Percentiles rank a stretch among this genome's conserved stretches.
Evolutionary conservation across 2,329 filamentous ascomycete genomes (phyloP).

Genomic region (Aspergillus unguis): DNA sequence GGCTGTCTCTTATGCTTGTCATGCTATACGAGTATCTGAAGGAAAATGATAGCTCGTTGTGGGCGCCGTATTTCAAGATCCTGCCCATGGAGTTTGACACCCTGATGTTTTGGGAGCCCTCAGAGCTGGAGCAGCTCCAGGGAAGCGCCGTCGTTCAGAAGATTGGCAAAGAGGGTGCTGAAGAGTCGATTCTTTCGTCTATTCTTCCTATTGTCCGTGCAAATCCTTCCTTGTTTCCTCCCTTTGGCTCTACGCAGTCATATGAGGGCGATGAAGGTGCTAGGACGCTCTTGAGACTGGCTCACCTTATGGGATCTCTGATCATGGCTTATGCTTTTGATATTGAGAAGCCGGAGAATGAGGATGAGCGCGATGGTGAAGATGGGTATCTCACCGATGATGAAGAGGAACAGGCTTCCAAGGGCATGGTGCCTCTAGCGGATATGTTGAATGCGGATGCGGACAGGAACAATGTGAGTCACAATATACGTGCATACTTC

Average conservation of each 20-base stretch:
- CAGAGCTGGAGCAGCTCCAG: slow-evolving; percentile 69
- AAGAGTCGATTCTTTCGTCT: slow-evolving; percentile 62
- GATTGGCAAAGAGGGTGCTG: slow-evolving; percentile 70
- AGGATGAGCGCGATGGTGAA: slow-evolving; percentile 50
- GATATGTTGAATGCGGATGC: slow-evolving; percentile 88
- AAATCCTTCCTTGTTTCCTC: slow-evolving; percentile 43
- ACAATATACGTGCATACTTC: neutral
- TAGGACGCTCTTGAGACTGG: slow-evolving; percentile 52
- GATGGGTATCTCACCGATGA: slow-evolving; percentile 57
- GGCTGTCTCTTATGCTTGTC: slow-evolving; percentile 66
- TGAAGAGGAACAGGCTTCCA: slow-evolving; percentile 62
- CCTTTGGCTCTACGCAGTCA: slow-evolving; percentile 37
- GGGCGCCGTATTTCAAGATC: slow-evolving; percentile 75
- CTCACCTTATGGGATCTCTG: slow-evolving; percentile 78
- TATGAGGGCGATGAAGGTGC: slow-evolving; percentile 40
- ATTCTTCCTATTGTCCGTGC: slow-evolving; percentile 52
- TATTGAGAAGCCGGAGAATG: slow-evolving; percentile 58
- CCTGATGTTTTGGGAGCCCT: slow-evolving; percentile 80
- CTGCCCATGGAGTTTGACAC: slow-evolving; percentile 73
- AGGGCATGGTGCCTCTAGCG: slow-evolving; percentile 88
- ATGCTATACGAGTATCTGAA: slow-evolving; percentile 73
- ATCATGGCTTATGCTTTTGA: slow-evolving; percentile 96
- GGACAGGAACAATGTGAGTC: slow-evolving; percentile 68
- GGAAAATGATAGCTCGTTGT: slow-evolving; percentile 57
- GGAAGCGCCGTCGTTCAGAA: slow-evolving; percentile 72